Base-by-base conservation (phyloP, 352 stramenopile genomes). In the Thalassiosira sp. region DNA sequence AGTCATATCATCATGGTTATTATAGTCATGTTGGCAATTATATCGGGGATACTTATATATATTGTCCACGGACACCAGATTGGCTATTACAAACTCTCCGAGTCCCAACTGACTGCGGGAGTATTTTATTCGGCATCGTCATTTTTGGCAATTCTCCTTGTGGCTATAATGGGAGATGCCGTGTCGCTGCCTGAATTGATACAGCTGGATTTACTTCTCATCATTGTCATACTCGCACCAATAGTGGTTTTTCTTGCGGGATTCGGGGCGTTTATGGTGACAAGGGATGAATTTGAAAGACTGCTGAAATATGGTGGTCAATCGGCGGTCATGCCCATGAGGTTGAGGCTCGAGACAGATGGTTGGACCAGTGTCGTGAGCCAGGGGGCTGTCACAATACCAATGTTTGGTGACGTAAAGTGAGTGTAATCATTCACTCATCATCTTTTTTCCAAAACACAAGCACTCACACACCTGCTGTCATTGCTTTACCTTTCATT, bases 341-440 rank as follows among this genome's bases (percentile, higher is more conserved):
- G 58, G 66, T 40, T 92, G 20, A 60, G 66, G 61, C 86, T 85
- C 61, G 76, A 89, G 69, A 35, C 49, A 57, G 66, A 86, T 52
- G 86, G 86, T 63, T 92, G 84, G 84, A 89, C 73, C 35, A 83
- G 70, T 81, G 82, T 92, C 13, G 79, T 85, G 70, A 84, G 77
- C 45, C 82, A 73, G 24, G 86, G 86, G 25, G 73, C 89, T 5
- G 77, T 75, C 15, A 72, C 53, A 27, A 89, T 92, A 68, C 86
- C 86, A 25, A 92, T 92, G 86, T 90, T 92, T 86, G 86, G 86
- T 51, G 86, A 92, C 83, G 82, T 91, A 7, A 83, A 58, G 75
- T 90, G 63, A 33, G 80, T 75, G 7, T 16, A 53, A 11, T 68
- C 6, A 16, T 54, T 22, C 52, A n/a, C 31, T n/a, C 6, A 43